These are phyloP conservation scores for Exserohilum rostratum DNA, from an alignment of 2,329 filamentous ascomycete genomes.

Conservation along the genomic window DNA sequence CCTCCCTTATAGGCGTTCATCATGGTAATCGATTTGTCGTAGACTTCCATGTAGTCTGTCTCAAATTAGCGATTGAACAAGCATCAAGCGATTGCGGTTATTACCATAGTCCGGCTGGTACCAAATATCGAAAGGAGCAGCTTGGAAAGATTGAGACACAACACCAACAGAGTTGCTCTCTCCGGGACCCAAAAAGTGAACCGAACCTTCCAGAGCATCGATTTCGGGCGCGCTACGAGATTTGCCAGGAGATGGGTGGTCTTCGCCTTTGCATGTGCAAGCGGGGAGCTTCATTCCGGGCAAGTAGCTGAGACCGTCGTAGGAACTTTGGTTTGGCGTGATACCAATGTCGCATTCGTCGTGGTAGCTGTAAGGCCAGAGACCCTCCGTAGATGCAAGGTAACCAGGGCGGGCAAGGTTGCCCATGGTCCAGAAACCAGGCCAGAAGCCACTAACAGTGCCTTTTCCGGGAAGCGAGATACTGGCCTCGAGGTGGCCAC, in stretches of 20 bases:
- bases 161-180: conserved; percentile 61
- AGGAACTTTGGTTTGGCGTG: conserved; percentile 72
- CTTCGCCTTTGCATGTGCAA: conserved; percentile 68
- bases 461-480: conserved; percentile 72
- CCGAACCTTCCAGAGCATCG: conserved; percentile 73
- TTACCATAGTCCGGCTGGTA: conserved; percentile 65
- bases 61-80: conserved; percentile 18
- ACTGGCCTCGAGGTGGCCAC: conserved; percentile 71
- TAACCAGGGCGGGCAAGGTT: conserved; percentile 74
- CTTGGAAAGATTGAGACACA: conserved; percentile 70
- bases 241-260: conserved; percentile 69
- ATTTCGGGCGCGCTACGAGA: conserved; percentile 74
- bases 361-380: conserved; percentile 77
- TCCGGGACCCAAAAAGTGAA: conserved; percentile 58
- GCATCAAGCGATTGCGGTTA: conserved; percentile 5
- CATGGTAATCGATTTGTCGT: conserved; percentile 61
- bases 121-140: conserved; percentile 73
- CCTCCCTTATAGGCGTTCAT: conserved; percentile 63
- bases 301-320: conserved; percentile 69
- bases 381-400: conserved; percentile 71
- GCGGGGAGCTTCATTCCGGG: conserved; percentile 74
- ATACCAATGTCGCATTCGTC: conserved; percentile 73
- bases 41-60: conserved; percentile 67
- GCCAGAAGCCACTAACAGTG: conserved; percentile 73
- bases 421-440: conserved; percentile 77